Conservation (phyloP, 148 eudicot genomes). For the Linanthus parryae region DNA sequence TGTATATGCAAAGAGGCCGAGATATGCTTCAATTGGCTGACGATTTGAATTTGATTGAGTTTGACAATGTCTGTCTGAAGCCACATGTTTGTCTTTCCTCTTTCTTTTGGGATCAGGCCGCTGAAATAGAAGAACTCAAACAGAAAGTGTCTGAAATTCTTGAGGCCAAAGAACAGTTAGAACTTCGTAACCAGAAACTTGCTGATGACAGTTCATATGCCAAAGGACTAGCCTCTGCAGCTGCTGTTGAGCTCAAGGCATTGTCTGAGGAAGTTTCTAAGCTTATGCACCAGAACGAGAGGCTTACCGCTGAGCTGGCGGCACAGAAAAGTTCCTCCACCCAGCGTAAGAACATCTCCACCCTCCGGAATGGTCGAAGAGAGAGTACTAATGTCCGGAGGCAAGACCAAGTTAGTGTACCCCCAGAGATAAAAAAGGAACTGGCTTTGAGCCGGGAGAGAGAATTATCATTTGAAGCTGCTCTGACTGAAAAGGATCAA, state of each 20-base stretch:
- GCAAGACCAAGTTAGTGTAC: constrained; percentile 48
- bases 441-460: constrained; percentile 55
- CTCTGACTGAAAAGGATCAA: constrained; percentile 61
- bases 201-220: constrained; percentile 97
- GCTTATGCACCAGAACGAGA: constrained; percentile 88
- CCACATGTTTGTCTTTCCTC: too few species aligned
- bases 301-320: constrained; percentile 62
- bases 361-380: constrained; percentile 60
- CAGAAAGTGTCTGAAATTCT: constrained; percentile 47
- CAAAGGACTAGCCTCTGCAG: constrained; percentile 97
- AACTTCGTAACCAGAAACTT: constrained; percentile 71
- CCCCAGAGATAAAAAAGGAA: constrained; percentile 68
- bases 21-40: too few species aligned
- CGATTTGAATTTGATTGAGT: too few species aligned
- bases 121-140: constrained; percentile 57
- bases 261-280: constrained; percentile 94
- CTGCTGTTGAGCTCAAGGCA: constrained; percentile 94
- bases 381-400: constrained; percentile 43
- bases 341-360: constrained; percentile 46
- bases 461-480: constrained; percentile 66
- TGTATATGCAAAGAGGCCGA: too few species aligned
- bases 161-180: constrained; percentile 67
- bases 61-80: too few species aligned
- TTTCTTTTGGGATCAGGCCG: constrained; percentile 32
- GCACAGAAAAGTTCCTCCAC: constrained; percentile 50